Evolutionary conservation across 495 filamentous ascomycete genomes (phyloP).

Genomic region (Thermothielavioides terrestris): DNA sequence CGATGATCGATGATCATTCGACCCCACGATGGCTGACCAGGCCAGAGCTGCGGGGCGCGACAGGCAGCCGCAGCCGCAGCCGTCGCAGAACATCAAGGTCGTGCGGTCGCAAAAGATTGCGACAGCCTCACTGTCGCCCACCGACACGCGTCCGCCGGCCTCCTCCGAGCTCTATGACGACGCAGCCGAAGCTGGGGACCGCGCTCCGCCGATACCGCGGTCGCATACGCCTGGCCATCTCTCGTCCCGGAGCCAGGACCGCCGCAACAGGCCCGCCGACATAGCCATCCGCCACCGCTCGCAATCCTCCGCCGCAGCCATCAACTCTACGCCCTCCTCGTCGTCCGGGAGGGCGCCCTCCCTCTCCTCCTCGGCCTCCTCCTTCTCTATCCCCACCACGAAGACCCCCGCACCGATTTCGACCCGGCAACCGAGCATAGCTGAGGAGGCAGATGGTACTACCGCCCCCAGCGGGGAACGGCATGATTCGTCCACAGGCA

Average conservation of each 20-base stretch:
- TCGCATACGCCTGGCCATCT: conserved; percentile 50
- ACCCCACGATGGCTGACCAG: conserved; percentile 32
- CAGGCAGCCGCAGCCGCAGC: conserved; percentile 26
- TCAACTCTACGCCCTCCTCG: conserved; percentile 22
- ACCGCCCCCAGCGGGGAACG: conserved; percentile 19
- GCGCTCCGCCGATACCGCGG: conserved; percentile 31
- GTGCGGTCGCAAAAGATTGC: conserved; percentile 39
- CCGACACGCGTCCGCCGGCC: conserved; percentile 18
- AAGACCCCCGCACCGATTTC: conserved; percentile 25
- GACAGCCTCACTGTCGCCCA: conserved; percentile 23
- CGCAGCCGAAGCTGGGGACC: conserved; percentile 18
- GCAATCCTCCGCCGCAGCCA: conserved; percentile 33
- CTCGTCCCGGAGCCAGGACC: conserved; percentile 39
- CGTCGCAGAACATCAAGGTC: conserved; percentile 28
- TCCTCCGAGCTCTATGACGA: conserved; percentile 20
- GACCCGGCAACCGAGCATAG: conserved; percentile 15
- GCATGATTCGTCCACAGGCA: conserved; percentile 39
- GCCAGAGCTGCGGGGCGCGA: conserved; percentile 24
- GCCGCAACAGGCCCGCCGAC: conserved; percentile 39
- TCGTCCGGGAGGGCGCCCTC: conserved; percentile 7
- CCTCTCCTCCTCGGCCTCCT: conserved; percentile 13
- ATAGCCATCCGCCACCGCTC: conserved; percentile 42
- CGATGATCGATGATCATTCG: conserved; percentile 26
- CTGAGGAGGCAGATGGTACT: conserved; percentile 13
- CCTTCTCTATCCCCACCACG: conserved; percentile 22